These are phyloP conservation scores for Darksidea phi DNA, from an alignment of 495 filamentous ascomycete species.

Conservation along the genomic window DNA sequence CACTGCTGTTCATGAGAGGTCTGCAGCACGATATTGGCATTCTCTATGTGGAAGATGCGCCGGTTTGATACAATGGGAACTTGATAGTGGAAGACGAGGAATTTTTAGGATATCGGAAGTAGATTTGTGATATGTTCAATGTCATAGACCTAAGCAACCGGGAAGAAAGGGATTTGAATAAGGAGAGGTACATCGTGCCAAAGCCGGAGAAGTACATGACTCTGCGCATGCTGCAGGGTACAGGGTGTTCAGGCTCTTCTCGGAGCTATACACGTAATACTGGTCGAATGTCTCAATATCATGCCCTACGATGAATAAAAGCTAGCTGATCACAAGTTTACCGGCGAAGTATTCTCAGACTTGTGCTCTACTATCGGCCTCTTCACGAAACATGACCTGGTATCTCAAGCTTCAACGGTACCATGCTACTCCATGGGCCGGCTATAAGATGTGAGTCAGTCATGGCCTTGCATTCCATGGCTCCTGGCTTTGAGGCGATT, in stretches of 20 bases:
- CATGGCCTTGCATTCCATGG: slow-evolving; percentile 26
- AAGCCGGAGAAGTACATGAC: slow-evolving; percentile 34
- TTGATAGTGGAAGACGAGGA: slow-evolving; percentile 3
- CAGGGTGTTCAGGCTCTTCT: no score
- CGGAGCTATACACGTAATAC: slow-evolving; percentile 16
- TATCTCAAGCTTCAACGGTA: slow-evolving; percentile 24
- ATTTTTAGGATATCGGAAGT: slow-evolving; percentile 26
- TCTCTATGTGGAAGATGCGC: slow-evolving; percentile 31
- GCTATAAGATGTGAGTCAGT: slow-evolving; percentile 31
- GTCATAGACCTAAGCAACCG: slow-evolving; percentile 2
- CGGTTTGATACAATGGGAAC: slow-evolving; percentile 6
- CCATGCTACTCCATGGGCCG: slow-evolving; percentile 21
- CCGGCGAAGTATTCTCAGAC: slow-evolving; percentile 13
- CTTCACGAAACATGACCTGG: slow-evolving; percentile 10
- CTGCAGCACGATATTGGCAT: slow-evolving; percentile 21
- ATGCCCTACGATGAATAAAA: slow-evolving; percentile 29
- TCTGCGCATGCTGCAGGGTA: slow-evolving; percentile 27
- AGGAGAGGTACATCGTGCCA: slow-evolving; percentile 6
- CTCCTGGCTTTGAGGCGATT: slow-evolving; percentile 4
- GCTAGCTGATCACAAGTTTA: slow-evolving; percentile 11
- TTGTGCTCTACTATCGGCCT: slow-evolving; percentile 17
- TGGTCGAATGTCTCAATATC: slow-evolving; percentile 35
- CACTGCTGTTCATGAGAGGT: slow-evolving; percentile 25
- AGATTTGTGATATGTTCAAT: neutral
- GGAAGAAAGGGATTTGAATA: neutral